Evolutionary conservation across 148 eudicot genomes (phyloP).

Genomic region (Camellia sinensis): DNA sequence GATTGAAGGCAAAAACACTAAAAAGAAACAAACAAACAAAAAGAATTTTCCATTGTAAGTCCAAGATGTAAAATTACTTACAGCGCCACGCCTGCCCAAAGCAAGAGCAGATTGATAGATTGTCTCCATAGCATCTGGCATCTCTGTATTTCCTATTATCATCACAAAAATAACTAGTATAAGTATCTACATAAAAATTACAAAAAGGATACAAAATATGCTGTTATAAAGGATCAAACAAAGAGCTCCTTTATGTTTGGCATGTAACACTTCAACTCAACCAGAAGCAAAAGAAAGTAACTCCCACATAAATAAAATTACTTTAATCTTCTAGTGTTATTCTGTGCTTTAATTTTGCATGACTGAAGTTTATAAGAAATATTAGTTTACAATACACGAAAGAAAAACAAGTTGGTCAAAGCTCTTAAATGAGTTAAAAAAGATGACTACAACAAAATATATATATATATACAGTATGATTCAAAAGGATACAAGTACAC

Average conservation of each 20-base stretch:
- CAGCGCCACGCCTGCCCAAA: slow-evolving; percentile 76
- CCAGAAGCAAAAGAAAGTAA: slow-evolving; percentile 2
- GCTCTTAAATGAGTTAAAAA: not conserved
- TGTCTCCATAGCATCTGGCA: slow-evolving; percentile 98
- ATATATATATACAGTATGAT: not conserved
- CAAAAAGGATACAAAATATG: not conserved
- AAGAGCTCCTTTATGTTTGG: not conserved
- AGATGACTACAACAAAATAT: not conserved
- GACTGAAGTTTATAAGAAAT: not conserved
- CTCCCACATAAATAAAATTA: not conserved
- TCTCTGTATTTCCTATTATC: slow-evolving; percentile 64
- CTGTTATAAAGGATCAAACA: not conserved
- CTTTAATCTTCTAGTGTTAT: not conserved
- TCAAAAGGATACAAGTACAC: not conserved
- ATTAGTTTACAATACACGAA: not conserved
- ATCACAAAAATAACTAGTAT: slow-evolving; percentile 17
- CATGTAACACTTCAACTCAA: slow-evolving; percentile 11
- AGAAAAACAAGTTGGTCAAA: not conserved
- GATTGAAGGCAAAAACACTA: not conserved
- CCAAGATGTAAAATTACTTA: slow-evolving; percentile 38
- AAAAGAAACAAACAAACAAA: not conserved
- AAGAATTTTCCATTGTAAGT: not conserved
- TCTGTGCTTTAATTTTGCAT: not conserved
- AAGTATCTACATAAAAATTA: not conserved
- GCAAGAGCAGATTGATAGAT: slow-evolving; percentile 89